Evolutionary conservation across 2,329 filamentous ascomycete species (phyloP).

Genomic region (Diaporthe citriasiana): DNA sequence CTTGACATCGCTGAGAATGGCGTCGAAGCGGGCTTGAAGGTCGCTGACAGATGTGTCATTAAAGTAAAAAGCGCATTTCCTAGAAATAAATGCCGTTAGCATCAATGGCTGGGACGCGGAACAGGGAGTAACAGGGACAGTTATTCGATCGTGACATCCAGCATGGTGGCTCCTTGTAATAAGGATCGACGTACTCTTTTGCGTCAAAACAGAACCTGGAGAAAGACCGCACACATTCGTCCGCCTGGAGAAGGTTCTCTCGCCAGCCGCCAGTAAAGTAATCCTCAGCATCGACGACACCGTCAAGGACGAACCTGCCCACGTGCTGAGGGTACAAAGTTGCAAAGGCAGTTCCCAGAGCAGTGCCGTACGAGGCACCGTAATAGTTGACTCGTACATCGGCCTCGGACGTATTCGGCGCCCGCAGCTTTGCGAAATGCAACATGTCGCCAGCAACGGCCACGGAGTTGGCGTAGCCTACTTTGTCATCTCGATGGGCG

Average conservation of each 20-base stretch:
- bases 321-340: not conserved
- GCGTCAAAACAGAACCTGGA: not conserved
- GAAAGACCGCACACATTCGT: not conserved
- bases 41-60: not conserved
- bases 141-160: not conserved
- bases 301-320: not conserved
- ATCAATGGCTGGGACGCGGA: not conserved
- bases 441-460: not conserved
- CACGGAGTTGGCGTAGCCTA: not conserved
- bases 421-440: conserved; percentile 2
- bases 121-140: not conserved
- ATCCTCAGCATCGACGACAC: not conserved
- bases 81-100: not conserved
- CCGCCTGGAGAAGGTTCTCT: not conserved
- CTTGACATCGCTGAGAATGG: not conserved
- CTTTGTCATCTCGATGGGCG: not conserved
- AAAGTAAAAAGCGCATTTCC: not conserved
- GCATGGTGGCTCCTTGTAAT: not conserved
- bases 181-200: not conserved
- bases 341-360: not conserved
- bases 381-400: not conserved
- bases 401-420: not conserved
- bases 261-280: not conserved
- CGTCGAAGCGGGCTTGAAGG: not conserved
- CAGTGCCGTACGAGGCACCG: not conserved